Conservation (phyloP, 345 rosid genomes). For the Euphorbia pulcherrima region DNA sequence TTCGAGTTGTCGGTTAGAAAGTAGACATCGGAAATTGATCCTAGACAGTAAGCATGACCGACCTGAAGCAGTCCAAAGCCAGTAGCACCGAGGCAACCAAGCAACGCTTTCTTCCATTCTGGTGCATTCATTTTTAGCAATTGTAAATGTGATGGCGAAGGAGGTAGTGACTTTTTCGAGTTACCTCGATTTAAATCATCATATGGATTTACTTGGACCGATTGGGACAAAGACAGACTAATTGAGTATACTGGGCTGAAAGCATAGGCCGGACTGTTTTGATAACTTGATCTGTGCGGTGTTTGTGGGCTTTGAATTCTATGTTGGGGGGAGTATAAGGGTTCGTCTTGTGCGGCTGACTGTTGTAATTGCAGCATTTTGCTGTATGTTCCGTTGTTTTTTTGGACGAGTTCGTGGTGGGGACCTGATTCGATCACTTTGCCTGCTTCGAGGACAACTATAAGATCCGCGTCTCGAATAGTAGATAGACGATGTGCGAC, state of each 20-base stretch:
- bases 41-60: constrained; percentile 19
- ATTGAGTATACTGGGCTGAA: not conserved
- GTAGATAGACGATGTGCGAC: constrained; percentile 53
- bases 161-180: not conserved
- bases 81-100: constrained; percentile 28
- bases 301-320: not conserved
- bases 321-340: constrained; percentile 31
- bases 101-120: constrained; percentile 26
- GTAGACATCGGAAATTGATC: constrained; percentile 24
- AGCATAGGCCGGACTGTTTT: constrained; percentile 5
- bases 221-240: not conserved
- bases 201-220: not conserved
- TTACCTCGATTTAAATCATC: constrained; percentile 7
- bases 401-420: constrained; percentile 42
- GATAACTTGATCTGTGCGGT: not conserved
- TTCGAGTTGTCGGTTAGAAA: constrained; percentile 16
- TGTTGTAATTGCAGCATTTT: constrained; percentile 46
- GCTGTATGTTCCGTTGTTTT: constrained; percentile 28
- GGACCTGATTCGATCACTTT: constrained; percentile 47
- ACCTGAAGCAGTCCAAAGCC: constrained; percentile 27
- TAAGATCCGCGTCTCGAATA: constrained; percentile 38
- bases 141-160: constrained; percentile 23
- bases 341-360: constrained; percentile 8
- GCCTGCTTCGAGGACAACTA: constrained; percentile 42
- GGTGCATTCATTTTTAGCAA: constrained; percentile 26